Base-by-base conservation (phyloP, 768 basidiomycete genomes). In the Naganishia friedmannii region DNA sequence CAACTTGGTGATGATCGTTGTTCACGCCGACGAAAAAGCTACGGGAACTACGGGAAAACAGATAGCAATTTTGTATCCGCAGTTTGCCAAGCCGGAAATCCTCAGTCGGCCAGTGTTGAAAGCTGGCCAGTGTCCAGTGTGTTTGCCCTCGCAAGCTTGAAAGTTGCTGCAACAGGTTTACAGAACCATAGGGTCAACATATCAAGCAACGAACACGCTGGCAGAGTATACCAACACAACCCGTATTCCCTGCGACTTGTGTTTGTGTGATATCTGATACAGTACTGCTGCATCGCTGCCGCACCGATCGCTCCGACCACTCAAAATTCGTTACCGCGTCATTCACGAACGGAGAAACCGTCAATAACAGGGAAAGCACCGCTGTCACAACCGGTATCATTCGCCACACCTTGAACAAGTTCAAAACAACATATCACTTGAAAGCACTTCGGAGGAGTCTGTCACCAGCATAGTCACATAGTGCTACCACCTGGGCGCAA, bases 311-410 rank as follows among this genome's bases (percentile, higher is more conserved):
- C 48, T 1, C n/a, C 48, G 23, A n/a, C n/a, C n/a, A n/a, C 48
- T 26, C 13, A n/a, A 51, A 51, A 51, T 51, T 51, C 48, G 48
- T 51, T 51, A 51, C 48, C 48, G 48, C 48, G 48, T 51, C 48
- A 21, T n/a, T 51, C 23, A 26, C 48, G 3, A 42, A 23, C 48
- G 48, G 48, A 51, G 48, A 51, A 51, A 51, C n/a, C 48, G 13
- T 51, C 48, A 13, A 10, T 13, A 15, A 42, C 15, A 42, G 42
- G 2, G 15, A 17, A 51, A 46, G 45, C 15, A 46, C 17, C 17
- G 45, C 21, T 21, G 48, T 23, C 3, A 51, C 48, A 51, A 51
- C 45, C 45, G 15, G 19, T 51, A 51, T 23, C 48, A 51, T 21
- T 51, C 48, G 48, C 48, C 48, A 51, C 48, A 51, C 17, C 48